phyloP scores from a whole-genome alignment of 352 stramenopile species.

The Phytophthora capsici region DNA sequence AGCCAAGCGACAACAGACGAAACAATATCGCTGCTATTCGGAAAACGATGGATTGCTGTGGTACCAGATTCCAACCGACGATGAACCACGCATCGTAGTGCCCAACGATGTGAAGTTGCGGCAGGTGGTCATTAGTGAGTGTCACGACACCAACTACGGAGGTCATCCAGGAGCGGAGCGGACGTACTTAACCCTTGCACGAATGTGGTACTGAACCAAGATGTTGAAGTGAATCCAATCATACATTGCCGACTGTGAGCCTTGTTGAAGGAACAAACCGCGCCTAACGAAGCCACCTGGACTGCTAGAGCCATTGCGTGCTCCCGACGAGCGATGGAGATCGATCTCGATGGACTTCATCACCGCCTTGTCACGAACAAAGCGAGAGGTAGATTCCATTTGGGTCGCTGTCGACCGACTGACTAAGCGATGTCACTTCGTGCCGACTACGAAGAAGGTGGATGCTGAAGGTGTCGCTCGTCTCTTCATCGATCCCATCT shows the following conservation, averaged over 20 bases:
- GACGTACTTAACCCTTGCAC: no score
- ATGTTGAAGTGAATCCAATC: not conserved
- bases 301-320: conserved; percentile 4
- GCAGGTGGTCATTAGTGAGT: no score
- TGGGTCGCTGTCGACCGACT: conserved; percentile 1
- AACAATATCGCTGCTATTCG: not conserved
- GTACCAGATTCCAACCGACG: not conserved
- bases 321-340: conserved; percentile 6
- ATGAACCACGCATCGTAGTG: not conserved
- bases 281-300: not conserved
- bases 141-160: no score
- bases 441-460: conserved; percentile 1
- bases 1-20: not conserved
- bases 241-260: not conserved
- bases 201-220: not conserved
- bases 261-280: not conserved
- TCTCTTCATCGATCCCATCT: not conserved
- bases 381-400: not conserved
- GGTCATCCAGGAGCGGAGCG: no score
- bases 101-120: not conserved
- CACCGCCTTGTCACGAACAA: not conserved
- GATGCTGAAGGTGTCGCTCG: not conserved
- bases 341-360: not conserved
- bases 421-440: conserved; percentile 9
- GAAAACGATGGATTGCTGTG: not conserved